These are phyloP conservation scores for Ajuga reptans DNA, from an alignment of 305 asterid species.

Conservation along the genomic window DNA sequence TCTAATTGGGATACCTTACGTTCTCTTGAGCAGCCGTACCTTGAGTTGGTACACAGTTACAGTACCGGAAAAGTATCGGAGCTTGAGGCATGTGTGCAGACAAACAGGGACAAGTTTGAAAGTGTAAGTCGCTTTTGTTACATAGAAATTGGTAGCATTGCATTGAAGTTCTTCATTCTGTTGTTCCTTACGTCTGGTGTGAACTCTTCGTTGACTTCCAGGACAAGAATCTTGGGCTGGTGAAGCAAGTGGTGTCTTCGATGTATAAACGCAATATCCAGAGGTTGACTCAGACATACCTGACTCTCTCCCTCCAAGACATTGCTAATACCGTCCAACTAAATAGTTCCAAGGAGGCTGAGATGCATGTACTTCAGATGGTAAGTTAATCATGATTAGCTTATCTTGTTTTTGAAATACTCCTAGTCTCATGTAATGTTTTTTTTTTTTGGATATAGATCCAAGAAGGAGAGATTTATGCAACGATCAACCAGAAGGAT, in stretches of 20 bases:
- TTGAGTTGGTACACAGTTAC: conserved; percentile 68
- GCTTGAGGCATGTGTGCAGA: conserved; percentile 53
- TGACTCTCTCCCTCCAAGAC: conserved; percentile 94
- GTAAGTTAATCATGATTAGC: conserved; percentile 33
- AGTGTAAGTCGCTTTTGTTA: conserved; percentile 42
- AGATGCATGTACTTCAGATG: conserved; percentile 97
- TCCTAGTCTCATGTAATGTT: conserved; percentile 1
- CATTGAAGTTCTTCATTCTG: conserved; percentile 4
- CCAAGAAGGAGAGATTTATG: conserved; percentile 89
- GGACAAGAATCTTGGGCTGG: conserved; percentile 96
- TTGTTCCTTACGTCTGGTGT: background rate
- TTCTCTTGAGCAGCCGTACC: conserved; percentile 54
- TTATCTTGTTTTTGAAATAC: background rate
- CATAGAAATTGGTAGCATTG: background rate
- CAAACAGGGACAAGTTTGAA: conserved; percentile 70
- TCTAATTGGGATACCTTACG: background rate
- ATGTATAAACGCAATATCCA: conserved; percentile 95
- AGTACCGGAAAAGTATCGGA: conserved; percentile 68
- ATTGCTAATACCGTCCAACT: conserved; percentile 77
- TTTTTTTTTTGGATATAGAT: conserved; percentile 38
- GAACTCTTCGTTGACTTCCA: conserved; percentile 26
- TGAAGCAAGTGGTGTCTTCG: conserved; percentile 86
- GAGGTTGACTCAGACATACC: conserved; percentile 91
- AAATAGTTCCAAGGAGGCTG: conserved; percentile 80
- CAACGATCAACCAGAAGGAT: conserved; percentile 93